phyloP scores from a whole-genome alignment of 1,139 yeast species.

The Hanseniaspora uvarum region DNA sequence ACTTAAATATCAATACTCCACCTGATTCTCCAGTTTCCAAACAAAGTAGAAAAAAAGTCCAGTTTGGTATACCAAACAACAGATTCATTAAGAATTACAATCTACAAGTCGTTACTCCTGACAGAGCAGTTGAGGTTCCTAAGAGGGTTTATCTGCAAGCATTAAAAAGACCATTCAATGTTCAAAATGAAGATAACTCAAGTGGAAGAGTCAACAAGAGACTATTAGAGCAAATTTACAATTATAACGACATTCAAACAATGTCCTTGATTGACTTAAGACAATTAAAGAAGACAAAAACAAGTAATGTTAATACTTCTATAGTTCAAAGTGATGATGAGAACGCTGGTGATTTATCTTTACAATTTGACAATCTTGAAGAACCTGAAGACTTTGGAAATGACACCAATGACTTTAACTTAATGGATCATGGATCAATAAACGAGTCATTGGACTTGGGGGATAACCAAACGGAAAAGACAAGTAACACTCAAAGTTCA shows the following conservation, averaged over 20 bases:
- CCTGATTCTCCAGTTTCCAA: constrained; percentile 12
- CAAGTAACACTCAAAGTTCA: constrained; percentile 12
- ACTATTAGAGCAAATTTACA: constrained; percentile 13
- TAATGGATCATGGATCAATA: constrained; percentile 5
- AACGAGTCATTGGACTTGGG: background rate
- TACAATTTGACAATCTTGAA: constrained; percentile 3
- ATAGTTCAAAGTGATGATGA: background rate
- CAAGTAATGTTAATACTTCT: background rate
- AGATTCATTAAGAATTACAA: constrained; percentile 10
- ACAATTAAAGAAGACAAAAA: background rate
- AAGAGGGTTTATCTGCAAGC: constrained; percentile 10
- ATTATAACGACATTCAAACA: constrained; percentile 6
- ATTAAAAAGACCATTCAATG: background rate
- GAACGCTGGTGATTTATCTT: constrained; percentile 10
- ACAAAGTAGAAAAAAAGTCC: background rate
- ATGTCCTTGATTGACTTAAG: constrained; percentile 3
- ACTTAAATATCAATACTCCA: constrained; percentile 15
- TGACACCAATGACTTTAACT: constrained; percentile 5
- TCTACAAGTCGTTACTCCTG: constrained; percentile 2
- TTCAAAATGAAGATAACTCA: background rate
- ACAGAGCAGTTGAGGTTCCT: constrained; percentile 8
- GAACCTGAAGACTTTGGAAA: background rate
- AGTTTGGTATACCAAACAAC: background rate
- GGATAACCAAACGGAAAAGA: constrained; percentile 6
- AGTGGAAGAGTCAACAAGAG: constrained; percentile 5